Base-by-base conservation (phyloP, 2,329 filamentous ascomycete species). In the Intubia oerlemansii region DNA sequence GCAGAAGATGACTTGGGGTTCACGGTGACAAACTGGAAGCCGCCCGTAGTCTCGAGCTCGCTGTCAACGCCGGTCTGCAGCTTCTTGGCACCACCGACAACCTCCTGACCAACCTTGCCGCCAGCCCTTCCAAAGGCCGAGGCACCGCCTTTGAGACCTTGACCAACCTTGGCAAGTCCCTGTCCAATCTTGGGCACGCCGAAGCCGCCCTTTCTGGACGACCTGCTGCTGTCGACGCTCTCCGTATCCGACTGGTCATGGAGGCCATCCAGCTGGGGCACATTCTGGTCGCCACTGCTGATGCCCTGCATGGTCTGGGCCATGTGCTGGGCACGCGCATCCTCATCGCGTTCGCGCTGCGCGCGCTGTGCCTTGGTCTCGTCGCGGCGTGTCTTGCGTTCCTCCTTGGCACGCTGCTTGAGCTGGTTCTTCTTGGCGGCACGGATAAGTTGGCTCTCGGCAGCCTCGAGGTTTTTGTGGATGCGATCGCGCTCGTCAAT, bases 361-460 rank as follows among this genome's bases (percentile, higher is more conserved):
- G 50, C 47, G 22, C 44, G 56, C 37, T 68, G 61, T 11, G 56
- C 43, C 39, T 65, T 70, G 23, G 56, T 59, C 12, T 59, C 46
- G 1, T 53, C 50, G 32, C 59, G 60, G 17, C 52, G 44, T 26
- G 58, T 50, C 33, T 57, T 65, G n/a, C 70, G 66, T 2, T 56
- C 52, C 38, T 62, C 62, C 44, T 77, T 82, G 24, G 71, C 73
- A n/a, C 60, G 46, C 41, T 69, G 58, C 44, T 85, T 75, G n/a
- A 75, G 52, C 39, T 93, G 71, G 10, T 69, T 71, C 45, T 73
- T 80, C 44, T 82, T 84, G 31, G 79, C 84, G 25, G 60, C 59
- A 33, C 71, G 73, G 39, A 98, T 78, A 23, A 98, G 55, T 14
- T 80, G 69, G 0, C 81, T 93, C 49, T 95, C 76, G 2, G 85